Conservation (phyloP, 371 early-diverging fungal species). For the Smittium culicis region DNA sequence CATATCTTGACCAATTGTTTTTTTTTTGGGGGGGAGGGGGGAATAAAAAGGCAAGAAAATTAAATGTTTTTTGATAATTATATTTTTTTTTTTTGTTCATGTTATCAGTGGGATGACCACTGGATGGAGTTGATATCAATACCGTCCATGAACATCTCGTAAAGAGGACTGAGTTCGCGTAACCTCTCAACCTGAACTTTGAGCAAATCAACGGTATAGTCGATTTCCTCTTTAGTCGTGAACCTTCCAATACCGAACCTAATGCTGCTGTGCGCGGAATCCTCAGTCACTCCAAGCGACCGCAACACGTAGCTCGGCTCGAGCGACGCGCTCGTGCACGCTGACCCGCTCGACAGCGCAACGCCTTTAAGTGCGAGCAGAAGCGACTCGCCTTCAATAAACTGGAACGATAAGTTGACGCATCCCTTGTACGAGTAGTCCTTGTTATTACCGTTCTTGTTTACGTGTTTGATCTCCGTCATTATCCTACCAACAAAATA, state of each 20-base stretch:
- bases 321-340: slow-evolving; percentile 97
- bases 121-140: slow-evolving; percentile 83
- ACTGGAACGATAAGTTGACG: slow-evolving; percentile 97
- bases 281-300: slow-evolving; percentile 96
- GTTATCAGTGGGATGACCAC: slow-evolving; percentile 85
- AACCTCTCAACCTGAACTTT: slow-evolving; percentile 80
- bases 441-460: slow-evolving; percentile 74
- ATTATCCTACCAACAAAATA: slow-evolving; percentile 68
- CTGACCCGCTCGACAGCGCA: slow-evolving; percentile 95
- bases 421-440: slow-evolving; percentile 82
- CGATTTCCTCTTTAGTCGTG: slow-evolving; percentile 94
- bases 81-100: no score
- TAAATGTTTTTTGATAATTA: no score
- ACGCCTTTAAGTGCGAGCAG: slow-evolving; percentile 98
- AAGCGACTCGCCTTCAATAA: slow-evolving; percentile 99
- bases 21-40: neutral
- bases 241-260: slow-evolving; percentile 98
- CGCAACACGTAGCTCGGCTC: slow-evolving; percentile 98
- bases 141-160: slow-evolving; percentile 97
- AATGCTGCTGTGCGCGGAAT: slow-evolving; percentile 96
- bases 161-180: slow-evolving; percentile 96
- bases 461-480: slow-evolving; percentile 59
- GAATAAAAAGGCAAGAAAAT: neutral
- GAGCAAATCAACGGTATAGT: slow-evolving; percentile 77
- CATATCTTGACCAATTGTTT: neutral